Evolutionary conservation across 2,329 filamentous ascomycete species (phyloP), one percentile per base, ranked within the genome.

Genomic region (Fusarium heterosporum): DNA sequence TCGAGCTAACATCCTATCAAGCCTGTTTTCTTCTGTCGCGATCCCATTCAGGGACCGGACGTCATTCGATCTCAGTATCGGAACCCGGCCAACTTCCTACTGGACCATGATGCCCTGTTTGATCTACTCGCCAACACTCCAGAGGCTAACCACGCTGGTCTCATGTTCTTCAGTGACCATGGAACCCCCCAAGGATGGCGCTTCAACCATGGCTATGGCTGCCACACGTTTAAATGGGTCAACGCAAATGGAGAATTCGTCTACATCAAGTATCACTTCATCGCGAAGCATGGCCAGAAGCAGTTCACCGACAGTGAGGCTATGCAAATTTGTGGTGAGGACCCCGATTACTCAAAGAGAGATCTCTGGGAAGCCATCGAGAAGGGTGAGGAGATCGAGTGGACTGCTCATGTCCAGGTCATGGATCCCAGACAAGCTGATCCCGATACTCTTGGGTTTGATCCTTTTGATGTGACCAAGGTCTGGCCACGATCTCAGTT

Each of bases 241-340:
- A 40, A 52, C 32, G 43, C 54, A 9, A 45, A 59, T 3, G 54
- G 32, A 3, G 54, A 60, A 1, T 60, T 58, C 3, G 38, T 58
- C 2, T 60, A 60, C 26, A 58, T 58, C 17, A 58, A 39, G 39
- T 60, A 51, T 13, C 56, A 58, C 16, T 60, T 60, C n/a, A 60
- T 60, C 9, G 43, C 22, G 10, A 60, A 60, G 16, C 54, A 59
- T 5, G 32, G 54, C 2, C 57, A 60, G 28, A 60, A 59, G 22
- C 39, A 60, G 3, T 59, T 60, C 5, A 52, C 57, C 3, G 45
- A 59, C 1, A 52, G 54, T 11, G 28, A 60, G 12, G 28, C 39
- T n/a, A 60, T 60, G 28, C 32, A 38, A 17, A 59, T 60, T 43
- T 60, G 57, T 5, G 54, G 54, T 5, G 57, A 59, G 8, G 57